phyloP scores from a whole-genome alignment of 2,329 filamentous ascomycete species.

The Monosporascus sp. region DNA sequence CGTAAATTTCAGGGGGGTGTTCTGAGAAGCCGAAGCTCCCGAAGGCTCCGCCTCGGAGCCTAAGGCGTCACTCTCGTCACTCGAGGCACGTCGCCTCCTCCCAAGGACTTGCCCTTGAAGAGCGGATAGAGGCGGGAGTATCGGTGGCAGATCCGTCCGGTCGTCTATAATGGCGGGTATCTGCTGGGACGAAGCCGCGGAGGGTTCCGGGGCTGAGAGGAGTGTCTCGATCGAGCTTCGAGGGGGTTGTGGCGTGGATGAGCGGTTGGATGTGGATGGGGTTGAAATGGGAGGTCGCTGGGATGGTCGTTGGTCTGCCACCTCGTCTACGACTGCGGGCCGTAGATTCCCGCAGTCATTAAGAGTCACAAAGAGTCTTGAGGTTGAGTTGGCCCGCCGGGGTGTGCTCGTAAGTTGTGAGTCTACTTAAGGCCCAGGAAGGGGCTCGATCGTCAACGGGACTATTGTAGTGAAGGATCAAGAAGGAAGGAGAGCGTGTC shows the following conservation, averaged over 20 bases:
- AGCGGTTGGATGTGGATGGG: conserved; percentile 64
- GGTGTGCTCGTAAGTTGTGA: no score
- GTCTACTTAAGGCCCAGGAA: no score
- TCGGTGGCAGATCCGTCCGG: conserved; percentile 7
- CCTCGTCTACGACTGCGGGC: conserved; percentile 51
- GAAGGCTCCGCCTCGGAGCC: conserved; percentile 13
- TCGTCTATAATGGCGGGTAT: conserved; percentile 13
- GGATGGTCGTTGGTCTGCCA: conserved; percentile 64
- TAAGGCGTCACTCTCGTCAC: conserved; percentile 29
- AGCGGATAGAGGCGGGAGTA: conserved; percentile 5
- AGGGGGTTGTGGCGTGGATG: conserved; percentile 52
- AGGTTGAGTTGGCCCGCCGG: no score
- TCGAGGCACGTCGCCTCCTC: conserved; percentile 48
- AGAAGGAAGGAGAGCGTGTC: no score
- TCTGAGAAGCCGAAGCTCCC: conserved; percentile 18
- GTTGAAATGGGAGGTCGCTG: conserved; percentile 42
- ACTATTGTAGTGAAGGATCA: no score
- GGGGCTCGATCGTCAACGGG: no score
- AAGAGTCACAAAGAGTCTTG: not conserved
- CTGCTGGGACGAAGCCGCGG: conserved; percentile 11
- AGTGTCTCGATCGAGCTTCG: conserved; percentile 43
- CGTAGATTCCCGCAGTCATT: conserved; percentile 32
- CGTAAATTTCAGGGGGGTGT: conserved; percentile 19
- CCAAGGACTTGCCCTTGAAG: conserved; percentile 41
- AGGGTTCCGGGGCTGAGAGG: conserved; percentile 34